Base-by-base conservation (phyloP, 2,329 filamentous ascomycete species). In the Calonectria pauciramosa region DNA sequence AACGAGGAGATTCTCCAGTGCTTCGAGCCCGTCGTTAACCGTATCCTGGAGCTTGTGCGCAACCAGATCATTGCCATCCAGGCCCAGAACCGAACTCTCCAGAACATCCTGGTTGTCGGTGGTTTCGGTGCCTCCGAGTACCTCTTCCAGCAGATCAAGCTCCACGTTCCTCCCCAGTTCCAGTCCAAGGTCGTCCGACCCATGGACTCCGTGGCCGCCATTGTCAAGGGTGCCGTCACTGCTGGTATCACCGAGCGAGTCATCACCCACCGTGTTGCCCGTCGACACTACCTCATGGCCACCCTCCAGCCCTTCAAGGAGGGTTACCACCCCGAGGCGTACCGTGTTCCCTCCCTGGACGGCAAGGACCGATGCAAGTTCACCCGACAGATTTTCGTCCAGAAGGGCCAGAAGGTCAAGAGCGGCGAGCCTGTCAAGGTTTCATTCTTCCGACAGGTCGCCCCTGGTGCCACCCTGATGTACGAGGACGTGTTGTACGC, bases 21-120 rank as follows among this genome's bases (percentile, higher is more conserved):
- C 88, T 99, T 99, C 85, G 96, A 99, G 89, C 97, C 97, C 16
- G 97, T 99, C 13, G 96, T 99, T 71, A 98, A 99, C 89, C 92
- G 97, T 72, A 99, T 99, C 84, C 88, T 99, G 80, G 97, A 99
- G 86, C 91, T 99, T 78, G 97, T 99, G 74, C 92, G 96, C 79
- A 99, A 99, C 87, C 97, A 99, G 87, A 99, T 99, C 85, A 98
- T 99, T 82, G 97, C 97, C 79, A 99, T 99, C 80, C 97, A 99
- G 87, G 96, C 96, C 8, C 97, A 99, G 87, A 99, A 98, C 89
- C 91, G 96, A 79, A 92, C 94, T 44, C 88, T 99, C 71, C 96
- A 99, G 90, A 99, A 98, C 84, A 97, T 99, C 69, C 89, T 99
- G 75, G 96, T 99, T 10, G 97, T 99, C 13, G 97, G 97, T 90